These are phyloP conservation scores for Oldenlandia corymbosa DNA, from an alignment of 257 asterid genomes.

Conservation along the genomic window DNA sequence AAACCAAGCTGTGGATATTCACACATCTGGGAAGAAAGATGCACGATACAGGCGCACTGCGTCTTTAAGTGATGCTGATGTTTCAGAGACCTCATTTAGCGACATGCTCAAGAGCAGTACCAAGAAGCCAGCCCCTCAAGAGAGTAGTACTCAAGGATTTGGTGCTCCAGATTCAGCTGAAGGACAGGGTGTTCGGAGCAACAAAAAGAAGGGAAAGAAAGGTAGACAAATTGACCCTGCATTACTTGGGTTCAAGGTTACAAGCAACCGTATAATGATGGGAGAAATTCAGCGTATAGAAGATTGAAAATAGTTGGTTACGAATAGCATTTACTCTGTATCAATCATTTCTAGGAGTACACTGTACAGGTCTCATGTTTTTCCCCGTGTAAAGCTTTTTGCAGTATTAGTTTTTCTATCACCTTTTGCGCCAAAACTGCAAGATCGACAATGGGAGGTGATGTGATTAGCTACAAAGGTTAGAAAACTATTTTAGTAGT, in stretches of 20 bases:
- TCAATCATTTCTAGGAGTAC: neutral
- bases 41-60: slow-evolving; percentile 61
- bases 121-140: slow-evolving; percentile 57
- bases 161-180: slow-evolving; percentile 39
- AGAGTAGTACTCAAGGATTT: slow-evolving; percentile 24
- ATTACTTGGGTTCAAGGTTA: slow-evolving; percentile 96
- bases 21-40: slow-evolving; percentile 46
- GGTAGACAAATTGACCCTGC: slow-evolving; percentile 98
- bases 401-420: neutral
- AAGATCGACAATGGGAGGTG: too few relatives aligned
- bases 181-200: slow-evolving; percentile 44
- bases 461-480: neutral
- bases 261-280: slow-evolving; percentile 97
- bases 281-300: slow-evolving; percentile 93
- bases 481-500: neutral
- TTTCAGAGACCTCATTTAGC: slow-evolving; percentile 78
- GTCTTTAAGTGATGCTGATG: slow-evolving; percentile 72
- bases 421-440: neutral
- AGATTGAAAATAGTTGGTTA: slow-evolving; percentile 33
- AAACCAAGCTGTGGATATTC: slow-evolving; percentile 36
- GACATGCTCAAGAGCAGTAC: slow-evolving; percentile 89
- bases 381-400: slow-evolving; percentile 7
- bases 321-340: neutral
- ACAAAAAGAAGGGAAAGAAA: slow-evolving; percentile 93
- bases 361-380: neutral